A percentile compares a stretch with the other conserved stretches of the same genome.
Conservation (phyloP, 495 filamentous ascomycete genomes). For the Penicillium turbatum region DNA sequence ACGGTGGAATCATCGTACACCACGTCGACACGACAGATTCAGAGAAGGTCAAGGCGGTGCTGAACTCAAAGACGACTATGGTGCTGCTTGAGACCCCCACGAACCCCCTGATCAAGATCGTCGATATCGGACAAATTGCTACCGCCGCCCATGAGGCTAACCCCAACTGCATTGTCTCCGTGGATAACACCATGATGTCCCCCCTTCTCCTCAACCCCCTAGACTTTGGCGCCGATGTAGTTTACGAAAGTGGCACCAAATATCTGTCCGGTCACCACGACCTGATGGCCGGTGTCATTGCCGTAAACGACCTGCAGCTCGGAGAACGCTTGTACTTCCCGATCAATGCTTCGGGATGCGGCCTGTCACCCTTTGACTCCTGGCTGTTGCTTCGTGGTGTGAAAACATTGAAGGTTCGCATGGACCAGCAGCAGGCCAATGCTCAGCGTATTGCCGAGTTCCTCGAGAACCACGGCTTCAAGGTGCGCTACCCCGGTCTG, state of each 20-base stretch:
- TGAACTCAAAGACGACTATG: conserved; percentile 84
- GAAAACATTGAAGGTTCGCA: conserved; percentile 93
- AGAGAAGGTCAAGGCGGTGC: conserved; percentile 59
- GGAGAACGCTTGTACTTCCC: conserved; percentile 92
- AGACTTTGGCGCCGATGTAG: conserved; percentile 89
- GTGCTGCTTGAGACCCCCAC: conserved; percentile 94
- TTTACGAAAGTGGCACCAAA: conserved; percentile 96
- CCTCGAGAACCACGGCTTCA: conserved; percentile 86
- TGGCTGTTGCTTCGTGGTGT: conserved; percentile 92
- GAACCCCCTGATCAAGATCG: conserved; percentile 96
- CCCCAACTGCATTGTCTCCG: conserved; percentile 75
- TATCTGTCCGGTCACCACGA: conserved; percentile 98
- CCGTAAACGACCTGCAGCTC: conserved; percentile 71
- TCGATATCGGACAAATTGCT: conserved; percentile 80
- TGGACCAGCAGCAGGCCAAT: conserved; percentile 96
- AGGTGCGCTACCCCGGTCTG: conserved; percentile 89
- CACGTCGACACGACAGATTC: conserved; percentile 89
- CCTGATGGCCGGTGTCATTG: conserved; percentile 96
- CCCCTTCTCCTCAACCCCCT: conserved; percentile 88
- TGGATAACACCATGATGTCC: conserved; percentile 98
- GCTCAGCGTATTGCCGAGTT: conserved; percentile 88
- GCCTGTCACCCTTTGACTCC: conserved; percentile 88
- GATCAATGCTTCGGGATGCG: conserved; percentile 93
- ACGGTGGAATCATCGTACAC: conserved; percentile 86
- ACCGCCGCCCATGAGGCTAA: conserved; percentile 71